Percentiles rank a stretch among this genome's conserved stretches.
phyloP scores from a whole-genome alignment of 768 basidiomycete species.

The Termitomyces sp. region DNA sequence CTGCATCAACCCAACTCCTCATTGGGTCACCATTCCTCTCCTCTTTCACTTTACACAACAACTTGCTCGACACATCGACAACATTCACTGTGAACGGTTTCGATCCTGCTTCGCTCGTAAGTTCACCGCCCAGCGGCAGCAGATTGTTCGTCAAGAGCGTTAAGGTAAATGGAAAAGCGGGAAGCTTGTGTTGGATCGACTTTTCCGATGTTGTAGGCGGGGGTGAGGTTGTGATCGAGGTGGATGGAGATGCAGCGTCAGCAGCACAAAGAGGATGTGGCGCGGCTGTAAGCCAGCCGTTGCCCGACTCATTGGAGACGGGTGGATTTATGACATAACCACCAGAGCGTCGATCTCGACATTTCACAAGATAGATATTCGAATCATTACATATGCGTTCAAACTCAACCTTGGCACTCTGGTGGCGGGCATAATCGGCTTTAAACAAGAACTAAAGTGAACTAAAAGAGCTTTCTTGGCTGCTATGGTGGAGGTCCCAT shows the following conservation, averaged over 20 bases:
- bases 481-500: not conserved
- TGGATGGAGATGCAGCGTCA: constrained; percentile 31
- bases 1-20: constrained; percentile 39
- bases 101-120: constrained; percentile 28
- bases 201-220: constrained; percentile 40
- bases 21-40: constrained; percentile 44
- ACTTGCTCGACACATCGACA: constrained; percentile 31
- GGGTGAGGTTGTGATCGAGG: constrained; percentile 36
- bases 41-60: constrained; percentile 34
- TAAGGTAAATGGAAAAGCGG: constrained; percentile 31
- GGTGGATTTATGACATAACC: constrained; percentile 26
- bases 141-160: constrained; percentile 38
- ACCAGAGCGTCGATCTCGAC: not conserved
- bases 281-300: constrained; percentile 15
- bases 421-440: not conserved
- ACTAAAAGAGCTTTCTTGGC: not conserved
- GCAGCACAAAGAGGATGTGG: constrained; percentile 35
- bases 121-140: constrained; percentile 33
- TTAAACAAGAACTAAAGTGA: too few relatives aligned
- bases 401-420: not conserved
- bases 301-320: constrained; percentile 34
- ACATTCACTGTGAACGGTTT: constrained; percentile 36
- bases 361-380: not conserved
- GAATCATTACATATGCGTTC: not conserved
- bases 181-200: constrained; percentile 37